Base-by-base conservation (phyloP, 352 stramenopile genomes). In the Elongisporangium anandrum region DNA sequence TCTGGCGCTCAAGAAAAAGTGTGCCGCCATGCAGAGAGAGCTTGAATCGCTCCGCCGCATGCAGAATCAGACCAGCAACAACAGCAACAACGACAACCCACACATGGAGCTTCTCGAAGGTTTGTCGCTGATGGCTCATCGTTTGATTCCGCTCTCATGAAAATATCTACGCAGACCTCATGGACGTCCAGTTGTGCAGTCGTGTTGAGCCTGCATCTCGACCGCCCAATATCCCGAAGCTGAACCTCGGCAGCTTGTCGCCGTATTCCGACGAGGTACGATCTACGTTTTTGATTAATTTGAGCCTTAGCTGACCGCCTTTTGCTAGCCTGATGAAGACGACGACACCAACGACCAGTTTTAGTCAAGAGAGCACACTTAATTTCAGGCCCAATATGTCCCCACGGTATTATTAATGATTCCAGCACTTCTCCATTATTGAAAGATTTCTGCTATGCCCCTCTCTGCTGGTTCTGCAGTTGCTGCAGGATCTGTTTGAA, bases 401-500 rank as follows among this genome's bases (percentile, higher is more conserved):
- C n/a, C n/a, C n/a, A n/a, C 17, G 52, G 20, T 51, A 12, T 19
- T 51, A n/a, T 45, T 34, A 17, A 9, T 51, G 29, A 38, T 2
- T 19, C 20, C 15, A n/a, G n/a, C n/a, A n/a, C n/a, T 49, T 38
- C 16, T 13, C 52, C 13, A 55, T 50, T 49, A 24, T 24, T n/a
- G 3, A 34, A 39, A 16, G 23, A 53, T n/a, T 21, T 47, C 41
- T 24, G 54, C 39, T 17, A 12, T 20, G 15, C 38, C 54, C 53
- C 19, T 34, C 50, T 55, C 50, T 57, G 58, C n/a, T 56, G 61
- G 26, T 38, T 63, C 47, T 56, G 61, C 56, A 90, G 68, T 21
- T 62, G 70, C 15, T 72, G 50, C 26, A 94, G 59, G 26, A 92
- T 68, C 19, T 88, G 68, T 38, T 82, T 73, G 21, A 92, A 71